Percentiles rank a stretch among this genome's conserved stretches.
Evolutionary conservation across 2,329 filamentous ascomycete species (phyloP).

Genomic region (Mollisia scopiformis): DNA sequence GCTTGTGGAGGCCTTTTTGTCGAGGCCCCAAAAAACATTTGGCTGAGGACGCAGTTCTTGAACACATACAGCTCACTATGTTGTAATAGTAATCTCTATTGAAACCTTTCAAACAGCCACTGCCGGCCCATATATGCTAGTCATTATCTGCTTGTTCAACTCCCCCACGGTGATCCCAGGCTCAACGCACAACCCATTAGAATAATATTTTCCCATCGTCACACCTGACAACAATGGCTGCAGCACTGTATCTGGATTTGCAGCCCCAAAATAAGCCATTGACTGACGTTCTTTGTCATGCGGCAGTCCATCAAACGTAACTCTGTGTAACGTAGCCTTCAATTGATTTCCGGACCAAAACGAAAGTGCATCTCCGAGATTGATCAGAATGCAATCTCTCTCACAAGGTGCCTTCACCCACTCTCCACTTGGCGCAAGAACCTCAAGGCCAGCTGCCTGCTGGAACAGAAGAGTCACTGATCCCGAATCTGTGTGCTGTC

Average conservation of each 20-base stretch:
- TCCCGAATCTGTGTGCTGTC: constrained; percentile 4
- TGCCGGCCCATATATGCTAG: constrained; percentile 5
- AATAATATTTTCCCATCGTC: not conserved
- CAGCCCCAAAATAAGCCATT: constrained; percentile 10
- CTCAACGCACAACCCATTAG: not conserved
- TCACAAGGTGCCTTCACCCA: constrained; percentile 9
- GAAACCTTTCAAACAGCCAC: not conserved
- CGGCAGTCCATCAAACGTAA: constrained; percentile 4
- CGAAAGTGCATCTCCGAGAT: constrained; percentile 9
- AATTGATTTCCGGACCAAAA: constrained; percentile 11
- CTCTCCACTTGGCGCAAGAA: constrained; percentile 2
- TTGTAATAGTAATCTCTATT: not conserved
- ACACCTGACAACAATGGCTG: not conserved
- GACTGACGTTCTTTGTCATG: constrained; percentile 9
- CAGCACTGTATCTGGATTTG: constrained; percentile 6
- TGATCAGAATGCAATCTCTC: constrained; percentile 1
- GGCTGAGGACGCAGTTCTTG: too few relatives aligned
- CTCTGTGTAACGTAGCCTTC: constrained; percentile 10
- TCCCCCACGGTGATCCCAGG: constrained; percentile 9
- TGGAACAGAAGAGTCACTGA: constrained; percentile 9
- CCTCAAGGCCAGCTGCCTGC: not conserved
- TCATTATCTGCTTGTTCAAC: constrained; percentile 8
- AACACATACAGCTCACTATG: too few relatives aligned
- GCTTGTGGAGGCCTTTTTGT: too few relatives aligned
- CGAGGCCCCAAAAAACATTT: too few relatives aligned